Conservation (phyloP, 116 monocot genomes). For the Papilionanthe hybrid region DNA sequence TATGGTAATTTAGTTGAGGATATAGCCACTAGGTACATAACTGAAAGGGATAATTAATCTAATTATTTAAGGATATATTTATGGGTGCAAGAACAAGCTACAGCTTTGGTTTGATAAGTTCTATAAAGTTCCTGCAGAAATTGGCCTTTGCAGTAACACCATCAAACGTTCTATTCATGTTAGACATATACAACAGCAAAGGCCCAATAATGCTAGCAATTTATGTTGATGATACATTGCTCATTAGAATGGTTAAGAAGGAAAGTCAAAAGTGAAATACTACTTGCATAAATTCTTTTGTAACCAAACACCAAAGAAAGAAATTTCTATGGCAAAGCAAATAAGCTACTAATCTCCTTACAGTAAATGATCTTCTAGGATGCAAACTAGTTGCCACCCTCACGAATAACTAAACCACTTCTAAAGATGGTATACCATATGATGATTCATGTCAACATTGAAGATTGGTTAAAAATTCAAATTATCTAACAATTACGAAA, state of each 20-base stretch:
- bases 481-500: neutral
- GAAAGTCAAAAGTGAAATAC: neutral
- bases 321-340: no score
- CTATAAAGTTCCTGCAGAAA: neutral
- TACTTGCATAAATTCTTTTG: neutral
- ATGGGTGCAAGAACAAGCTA: neutral
- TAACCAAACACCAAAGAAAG: neutral
- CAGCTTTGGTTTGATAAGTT: neutral
- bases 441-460: neutral
- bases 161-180: neutral
- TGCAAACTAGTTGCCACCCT: neutral
- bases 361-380: neutral
- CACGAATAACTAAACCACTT: neutral
- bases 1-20: neutral
- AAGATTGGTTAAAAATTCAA: neutral
- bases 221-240: no score
- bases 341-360: neutral
- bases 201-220: no score
- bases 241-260: neutral
- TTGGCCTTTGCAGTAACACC: neutral
- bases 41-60: neutral
- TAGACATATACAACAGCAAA: neutral
- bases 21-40: neutral
- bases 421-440: neutral
- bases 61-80: neutral